Base-by-base conservation (phyloP, 345 rosid species). In the Gossypium mustelinum region DNA sequence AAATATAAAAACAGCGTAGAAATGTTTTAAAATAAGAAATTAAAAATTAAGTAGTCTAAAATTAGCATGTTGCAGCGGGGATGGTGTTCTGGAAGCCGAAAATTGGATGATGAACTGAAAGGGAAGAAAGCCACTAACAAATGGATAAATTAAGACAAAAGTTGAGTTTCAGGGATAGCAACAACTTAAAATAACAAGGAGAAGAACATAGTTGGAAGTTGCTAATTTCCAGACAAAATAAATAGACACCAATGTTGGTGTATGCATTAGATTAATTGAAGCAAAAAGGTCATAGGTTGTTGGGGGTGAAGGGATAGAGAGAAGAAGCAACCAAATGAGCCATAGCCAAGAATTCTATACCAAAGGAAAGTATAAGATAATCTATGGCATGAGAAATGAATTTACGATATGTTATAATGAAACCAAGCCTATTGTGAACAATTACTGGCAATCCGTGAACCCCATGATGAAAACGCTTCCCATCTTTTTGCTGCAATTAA, bases 321-420 rank as follows among this genome's bases (percentile, higher is more conserved):
- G 22, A 56, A 56, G 60, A 9, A 4, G 4, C 1, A 3, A 9
- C 29, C 11, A 64, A 43, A 66, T 45, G 71, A 16, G 56, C 6
- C 34, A 7, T 5, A 45, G 6, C 22, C 2, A 7, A 6, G 14
- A 1, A 1, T n/a, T n/a, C 20, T n/a, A 0, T 0, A 7, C 2
- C 24, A 39, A 18, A 18, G 74, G 54, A 1, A 57, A 56, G 18
- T 72, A 72, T 41, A 57, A 0, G 0, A 41, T 72, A 29, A 55
- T 12, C 54, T 55, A 7, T 24, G 51, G 51, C 18, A 0, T 20
- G 11, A 22, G 2, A 11, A 52, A 52, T 43, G 71, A 54, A 24
- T 64, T 64, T 22, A 14, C 7, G 3, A 2, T 75, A 4, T 75
- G 77, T 65, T 75, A 64, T 16, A 39, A 64, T 8, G 77, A 75